Conservation (phyloP, 2,329 filamentous ascomycete species). For the Emmonsiellopsis sp. region DNA sequence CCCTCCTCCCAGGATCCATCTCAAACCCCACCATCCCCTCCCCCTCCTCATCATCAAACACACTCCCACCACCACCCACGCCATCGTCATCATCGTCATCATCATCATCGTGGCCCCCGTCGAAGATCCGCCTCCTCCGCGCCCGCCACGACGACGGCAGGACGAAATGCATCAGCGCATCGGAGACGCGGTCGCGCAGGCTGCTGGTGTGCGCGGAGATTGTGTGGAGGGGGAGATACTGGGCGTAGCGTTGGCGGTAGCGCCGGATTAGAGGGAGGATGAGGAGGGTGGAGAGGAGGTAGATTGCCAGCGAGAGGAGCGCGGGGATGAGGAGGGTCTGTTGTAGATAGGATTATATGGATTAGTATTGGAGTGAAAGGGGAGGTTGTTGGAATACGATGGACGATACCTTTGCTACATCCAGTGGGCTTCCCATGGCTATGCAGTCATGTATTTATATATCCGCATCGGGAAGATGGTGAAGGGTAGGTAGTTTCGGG, state of each 20-base stretch:
- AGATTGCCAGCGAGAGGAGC: conserved; percentile 59
- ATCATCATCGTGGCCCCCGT: conserved; percentile 43
- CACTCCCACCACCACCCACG: conserved; percentile 19
- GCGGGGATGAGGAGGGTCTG: conserved; percentile 64
- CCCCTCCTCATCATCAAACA: conserved; percentile 61
- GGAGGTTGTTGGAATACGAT: not conserved
- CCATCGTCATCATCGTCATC: conserved; percentile 19
- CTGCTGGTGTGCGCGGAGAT: conserved; percentile 44
- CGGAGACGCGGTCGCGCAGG: conserved; percentile 38
- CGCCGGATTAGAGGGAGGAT: conserved; percentile 59
- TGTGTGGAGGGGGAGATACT: conserved; percentile 61
- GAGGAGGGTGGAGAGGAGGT: conserved; percentile 55
- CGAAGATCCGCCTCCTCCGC: conserved; percentile 33
- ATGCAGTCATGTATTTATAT: not conserved
- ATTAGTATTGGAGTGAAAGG: not conserved
- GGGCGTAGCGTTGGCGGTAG: conserved; percentile 61
- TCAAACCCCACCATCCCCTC: conserved; percentile 43
- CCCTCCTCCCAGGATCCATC: conserved; percentile 40
- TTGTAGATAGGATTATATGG: not conserved
- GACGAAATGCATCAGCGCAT: conserved; percentile 34
- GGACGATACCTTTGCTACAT: conserved; percentile 6
- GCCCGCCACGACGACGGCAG: conserved; percentile 30
- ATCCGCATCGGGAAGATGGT: not conserved
- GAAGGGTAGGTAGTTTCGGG: not conserved
- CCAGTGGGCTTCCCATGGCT: conserved; percentile 7